Evolutionary conservation across 2,329 filamentous ascomycete species (phyloP).

Genomic region (Aplosporella prunicola): DNA sequence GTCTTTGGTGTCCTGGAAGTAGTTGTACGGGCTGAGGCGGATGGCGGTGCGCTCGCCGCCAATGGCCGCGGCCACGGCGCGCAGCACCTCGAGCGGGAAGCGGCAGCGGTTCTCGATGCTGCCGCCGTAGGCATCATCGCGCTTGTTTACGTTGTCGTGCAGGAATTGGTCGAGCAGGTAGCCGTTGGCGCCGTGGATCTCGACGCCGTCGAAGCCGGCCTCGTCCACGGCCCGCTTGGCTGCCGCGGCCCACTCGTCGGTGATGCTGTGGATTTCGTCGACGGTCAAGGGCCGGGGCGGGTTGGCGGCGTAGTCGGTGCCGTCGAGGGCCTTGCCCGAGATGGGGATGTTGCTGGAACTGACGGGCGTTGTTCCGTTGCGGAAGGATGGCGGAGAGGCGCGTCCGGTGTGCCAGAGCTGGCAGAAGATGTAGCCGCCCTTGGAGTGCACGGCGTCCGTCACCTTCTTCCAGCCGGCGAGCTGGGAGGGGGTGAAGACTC

Average conservation of each 20-base stretch:
- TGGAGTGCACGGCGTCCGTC: slow-evolving; percentile 25
- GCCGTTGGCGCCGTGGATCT: slow-evolving; percentile 39
- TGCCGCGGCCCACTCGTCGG: slow-evolving; percentile 31
- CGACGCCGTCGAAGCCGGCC: slow-evolving; percentile 27
- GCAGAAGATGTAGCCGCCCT: slow-evolving; percentile 23
- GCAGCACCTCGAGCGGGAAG: slow-evolving; percentile 24
- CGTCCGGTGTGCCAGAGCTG: slow-evolving; percentile 21
- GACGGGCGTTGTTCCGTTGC: slow-evolving; percentile 22
- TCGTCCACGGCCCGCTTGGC: slow-evolving; percentile 26
- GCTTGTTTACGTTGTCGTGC: slow-evolving; percentile 34
- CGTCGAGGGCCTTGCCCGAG: slow-evolving; percentile 31
- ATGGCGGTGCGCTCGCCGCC: slow-evolving; percentile 16
- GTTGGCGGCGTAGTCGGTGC: slow-evolving; percentile 20
- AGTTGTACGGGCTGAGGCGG: slow-evolving; percentile 23
- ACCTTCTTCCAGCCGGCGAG: slow-evolving; percentile 25
- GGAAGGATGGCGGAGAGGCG: slow-evolving; percentile 30
- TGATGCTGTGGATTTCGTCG: slow-evolving; percentile 30
- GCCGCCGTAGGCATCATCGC: slow-evolving; percentile 25
- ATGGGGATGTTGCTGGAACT: slow-evolving; percentile 26
- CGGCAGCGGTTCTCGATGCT: slow-evolving; percentile 21
- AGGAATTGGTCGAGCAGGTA: slow-evolving; percentile 60
- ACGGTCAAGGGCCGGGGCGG: slow-evolving; percentile 27
- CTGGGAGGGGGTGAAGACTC: slow-evolving; percentile 22
- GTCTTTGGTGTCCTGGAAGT: slow-evolving; percentile 33
- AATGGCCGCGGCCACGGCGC: slow-evolving; percentile 19